Percentiles rank a stretch among this genome's conserved stretches.
Evolutionary conservation across 2,329 filamentous ascomycete species (phyloP).

Genomic region (Penicillium sp.): DNA sequence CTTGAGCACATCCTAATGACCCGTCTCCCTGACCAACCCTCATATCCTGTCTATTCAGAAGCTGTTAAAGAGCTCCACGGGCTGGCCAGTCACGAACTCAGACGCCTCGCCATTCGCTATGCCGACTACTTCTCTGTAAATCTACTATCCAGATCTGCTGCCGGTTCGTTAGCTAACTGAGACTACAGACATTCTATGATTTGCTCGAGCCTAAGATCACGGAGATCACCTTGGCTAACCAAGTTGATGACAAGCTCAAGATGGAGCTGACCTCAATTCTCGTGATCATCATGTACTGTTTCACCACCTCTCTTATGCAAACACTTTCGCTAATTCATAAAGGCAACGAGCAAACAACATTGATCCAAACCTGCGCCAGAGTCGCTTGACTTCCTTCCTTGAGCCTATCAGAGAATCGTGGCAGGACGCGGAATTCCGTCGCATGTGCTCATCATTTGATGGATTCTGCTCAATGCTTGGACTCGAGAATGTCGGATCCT

Average conservation of each 20-base stretch:
- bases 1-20: constrained; percentile 88
- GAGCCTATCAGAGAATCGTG: constrained; percentile 79
- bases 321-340: too few species aligned
- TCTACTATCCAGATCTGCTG: too few species aligned
- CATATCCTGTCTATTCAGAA: constrained; percentile 74
- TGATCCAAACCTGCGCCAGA: constrained; percentile 66
- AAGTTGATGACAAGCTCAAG: constrained; percentile 74
- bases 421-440: constrained; percentile 68
- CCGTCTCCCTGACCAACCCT: constrained; percentile 69
- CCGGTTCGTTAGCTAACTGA: too few species aligned
- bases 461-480: constrained; percentile 78
- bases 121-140: constrained; percentile 72
- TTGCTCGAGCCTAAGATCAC: constrained; percentile 80
- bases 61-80: constrained; percentile 85
- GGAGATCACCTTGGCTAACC: constrained; percentile 70
- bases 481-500: constrained; percentile 75
- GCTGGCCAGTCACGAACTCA: constrained; percentile 81
- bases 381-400: constrained; percentile 73
- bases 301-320: too few species aligned
- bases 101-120: constrained; percentile 84
- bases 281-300: constrained; percentile 73
- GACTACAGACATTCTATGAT: constrained; percentile 67
- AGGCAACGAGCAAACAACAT: constrained; percentile 73
- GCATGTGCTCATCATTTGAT: constrained; percentile 69
- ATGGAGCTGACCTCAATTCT: constrained; percentile 87